Evolutionary conservation across 257 asterid genomes (phyloP).

Genomic region (Mentha longifolia): DNA sequence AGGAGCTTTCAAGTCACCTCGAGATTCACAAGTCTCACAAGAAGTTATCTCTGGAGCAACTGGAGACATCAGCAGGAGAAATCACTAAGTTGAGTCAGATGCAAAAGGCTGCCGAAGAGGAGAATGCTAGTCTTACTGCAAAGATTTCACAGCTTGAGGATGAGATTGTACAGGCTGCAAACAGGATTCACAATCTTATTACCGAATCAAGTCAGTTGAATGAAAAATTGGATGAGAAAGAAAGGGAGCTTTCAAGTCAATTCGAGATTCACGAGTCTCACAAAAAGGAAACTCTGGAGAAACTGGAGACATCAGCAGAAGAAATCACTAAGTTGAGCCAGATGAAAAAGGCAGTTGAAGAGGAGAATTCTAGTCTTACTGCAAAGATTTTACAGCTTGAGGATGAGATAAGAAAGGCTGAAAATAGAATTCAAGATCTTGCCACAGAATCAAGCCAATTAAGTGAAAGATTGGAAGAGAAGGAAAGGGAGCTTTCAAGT

Average conservation of each 20-base stretch:
- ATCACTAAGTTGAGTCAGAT: slow-evolving; percentile 18
- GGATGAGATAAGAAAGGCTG: slow-evolving; percentile 43
- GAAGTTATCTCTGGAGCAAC: slow-evolving; percentile 43
- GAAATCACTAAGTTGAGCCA: slow-evolving; percentile 29
- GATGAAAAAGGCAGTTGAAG: slow-evolving; percentile 42
- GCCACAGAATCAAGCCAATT: slow-evolving; percentile 45
- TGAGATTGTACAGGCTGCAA: slow-evolving; percentile 43
- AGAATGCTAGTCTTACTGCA: slow-evolving; percentile 37
- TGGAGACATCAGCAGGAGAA: slow-evolving; percentile 29
- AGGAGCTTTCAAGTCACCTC: slow-evolving; percentile 25
- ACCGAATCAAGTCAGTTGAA: slow-evolving; percentile 46
- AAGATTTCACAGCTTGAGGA: slow-evolving; percentile 46
- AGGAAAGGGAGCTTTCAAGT: slow-evolving; percentile 29
- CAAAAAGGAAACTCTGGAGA: slow-evolving; percentile 48
- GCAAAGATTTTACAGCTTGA: slow-evolving; percentile 45
- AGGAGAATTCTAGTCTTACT: slow-evolving; percentile 41
- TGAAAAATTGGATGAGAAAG: slow-evolving; percentile 38
- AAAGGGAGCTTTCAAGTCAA: slow-evolving; percentile 30
- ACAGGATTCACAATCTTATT: slow-evolving; percentile 42
- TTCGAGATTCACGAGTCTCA: slow-evolving; percentile 36
- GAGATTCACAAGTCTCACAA: slow-evolving; percentile 37
- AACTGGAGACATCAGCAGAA: slow-evolving; percentile 29
- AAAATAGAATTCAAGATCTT: slow-evolving; percentile 51
- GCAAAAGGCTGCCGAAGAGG: slow-evolving; percentile 44
- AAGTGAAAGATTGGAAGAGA: slow-evolving; percentile 36